A percentile compares a stretch with the other conserved stretches of the same genome.
phyloP scores from a whole-genome alignment of 345 rosid genomes.

The Gossypium raimondii region DNA sequence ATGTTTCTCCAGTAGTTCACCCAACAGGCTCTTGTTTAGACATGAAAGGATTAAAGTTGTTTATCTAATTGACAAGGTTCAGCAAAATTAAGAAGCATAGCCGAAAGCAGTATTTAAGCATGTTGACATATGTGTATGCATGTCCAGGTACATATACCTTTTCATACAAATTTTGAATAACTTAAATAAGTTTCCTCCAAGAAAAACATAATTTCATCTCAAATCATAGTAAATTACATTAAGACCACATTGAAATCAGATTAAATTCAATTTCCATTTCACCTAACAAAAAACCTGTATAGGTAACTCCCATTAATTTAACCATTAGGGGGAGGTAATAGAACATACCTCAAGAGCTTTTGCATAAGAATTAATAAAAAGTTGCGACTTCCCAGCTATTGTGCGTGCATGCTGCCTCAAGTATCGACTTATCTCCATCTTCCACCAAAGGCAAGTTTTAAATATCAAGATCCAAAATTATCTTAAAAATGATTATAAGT shows the following conservation, averaged over 20 bases:
- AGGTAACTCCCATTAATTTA: too few species aligned
- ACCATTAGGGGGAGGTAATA: not conserved
- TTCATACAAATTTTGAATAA: too few species aligned
- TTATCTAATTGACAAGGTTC: not conserved
- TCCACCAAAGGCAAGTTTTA: constrained; percentile 24
- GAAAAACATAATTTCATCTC: too few species aligned
- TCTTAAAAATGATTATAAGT: not conserved
- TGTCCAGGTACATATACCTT: not conserved
- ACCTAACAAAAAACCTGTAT: too few species aligned
- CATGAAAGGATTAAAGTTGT: not conserved
- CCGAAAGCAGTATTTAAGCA: not conserved
- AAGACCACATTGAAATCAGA: too few species aligned
- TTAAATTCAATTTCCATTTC: too few species aligned
- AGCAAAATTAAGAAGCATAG: not conserved
- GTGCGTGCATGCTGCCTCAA: constrained; percentile 95
- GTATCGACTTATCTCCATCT: constrained; percentile 96
- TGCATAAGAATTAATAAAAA: constrained; percentile 93
- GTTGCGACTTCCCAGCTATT: constrained; percentile 93
- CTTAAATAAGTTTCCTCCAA: too few species aligned
- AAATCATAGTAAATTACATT: too few species aligned
- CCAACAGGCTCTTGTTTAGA: not conserved
- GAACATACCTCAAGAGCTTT: constrained; percentile 91
- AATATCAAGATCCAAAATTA: constrained; percentile 6
- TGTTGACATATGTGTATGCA: not conserved
- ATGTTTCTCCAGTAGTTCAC: not conserved